Evolutionary conservation across 352 stramenopile genomes (phyloP), one percentile per base, ranked within the genome.

Genomic region (Pythium scleroteichum): DNA sequence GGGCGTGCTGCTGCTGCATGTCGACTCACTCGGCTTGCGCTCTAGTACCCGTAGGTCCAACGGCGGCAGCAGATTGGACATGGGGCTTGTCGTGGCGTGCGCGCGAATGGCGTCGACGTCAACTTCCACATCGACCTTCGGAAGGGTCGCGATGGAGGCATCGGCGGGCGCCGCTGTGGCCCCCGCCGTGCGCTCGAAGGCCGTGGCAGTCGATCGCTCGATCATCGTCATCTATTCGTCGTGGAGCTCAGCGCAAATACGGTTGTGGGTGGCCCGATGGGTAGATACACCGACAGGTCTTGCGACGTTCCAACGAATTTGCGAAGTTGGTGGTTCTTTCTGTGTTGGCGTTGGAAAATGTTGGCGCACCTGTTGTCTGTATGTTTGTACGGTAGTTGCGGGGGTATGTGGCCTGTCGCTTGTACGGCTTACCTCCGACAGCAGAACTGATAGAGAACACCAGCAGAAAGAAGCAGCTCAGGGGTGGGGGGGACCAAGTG

Each of bases 21-120:
- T 41, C 17, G 53, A 38, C 9, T 49, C 64, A 48, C 66, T 79
- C 26, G 69, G 76, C 40, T 53, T 53, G 47, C 54, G 53, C 35
- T 64, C 62, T 7, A 63, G 47, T 32, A 16, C 51, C n/a, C 47
- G 60, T 22, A 68, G 48, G 46, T 69, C 53, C 14, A 69, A 41
- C 40, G 47, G 54, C 40, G 61, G 61, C 24, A 56, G 46, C n/a
- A 29, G 51, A 49, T 47, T 29, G 46, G 56, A 19, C 35, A 48
- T 54, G 27, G 46, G 16, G 10, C 40, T 38, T 22, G 27, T 50
- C 38, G 26, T 59, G 16, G 33, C 9, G 33, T 19, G 23, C 24
- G 4, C 17, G 47, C 19, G 13, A 27, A 41, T 16, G 22, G 47
- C 24, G 24, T 44, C 14, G 13, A 20, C 13, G 5, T 44, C 38